Percentiles rank a stretch among this genome's conserved stretches.
phyloP scores from a whole-genome alignment of 495 filamentous ascomycete genomes.

The Cercophora scortea region DNA sequence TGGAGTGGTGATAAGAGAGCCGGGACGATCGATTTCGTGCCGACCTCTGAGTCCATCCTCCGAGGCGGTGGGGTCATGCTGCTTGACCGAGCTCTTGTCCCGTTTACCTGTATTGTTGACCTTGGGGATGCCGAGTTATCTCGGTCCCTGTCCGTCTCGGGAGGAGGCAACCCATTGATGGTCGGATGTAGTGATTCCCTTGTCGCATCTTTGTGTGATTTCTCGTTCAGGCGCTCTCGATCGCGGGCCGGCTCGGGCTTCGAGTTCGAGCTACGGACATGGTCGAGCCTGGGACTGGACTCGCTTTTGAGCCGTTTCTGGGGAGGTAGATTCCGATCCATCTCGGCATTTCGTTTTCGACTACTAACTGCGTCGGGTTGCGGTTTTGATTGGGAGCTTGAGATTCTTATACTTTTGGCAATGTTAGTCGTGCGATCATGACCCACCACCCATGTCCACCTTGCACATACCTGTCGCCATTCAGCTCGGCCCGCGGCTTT shows the following conservation, averaged over 20 bases:
- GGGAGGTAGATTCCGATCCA: constrained; percentile 25
- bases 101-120: constrained; percentile 37
- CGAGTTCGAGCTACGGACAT: constrained; percentile 13
- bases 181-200: constrained; percentile 17
- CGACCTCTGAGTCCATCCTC: constrained; percentile 18
- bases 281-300: constrained; percentile 14
- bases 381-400: constrained; percentile 7
- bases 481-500: constrained; percentile 15
- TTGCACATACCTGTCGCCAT: constrained; percentile 23
- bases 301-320: constrained; percentile 33
- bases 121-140: constrained; percentile 30
- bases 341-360: constrained; percentile 30
- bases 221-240: constrained; percentile 17
- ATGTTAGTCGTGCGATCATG: constrained; percentile 9
- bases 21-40: constrained; percentile 23
- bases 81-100: constrained; percentile 21
- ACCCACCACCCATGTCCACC: neutral
- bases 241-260: constrained; percentile 17
- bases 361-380: constrained; percentile 23
- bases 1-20: constrained; percentile 35
- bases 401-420: constrained; percentile 4
- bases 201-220: constrained; percentile 16
- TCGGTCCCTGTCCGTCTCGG: constrained; percentile 17
- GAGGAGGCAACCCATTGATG: constrained; percentile 26
- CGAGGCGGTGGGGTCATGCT: constrained; percentile 27